These are phyloP conservation scores for Arachnopeziza araneosa DNA, from an alignment of 2,329 filamentous ascomycete species.

Conservation along the genomic window DNA sequence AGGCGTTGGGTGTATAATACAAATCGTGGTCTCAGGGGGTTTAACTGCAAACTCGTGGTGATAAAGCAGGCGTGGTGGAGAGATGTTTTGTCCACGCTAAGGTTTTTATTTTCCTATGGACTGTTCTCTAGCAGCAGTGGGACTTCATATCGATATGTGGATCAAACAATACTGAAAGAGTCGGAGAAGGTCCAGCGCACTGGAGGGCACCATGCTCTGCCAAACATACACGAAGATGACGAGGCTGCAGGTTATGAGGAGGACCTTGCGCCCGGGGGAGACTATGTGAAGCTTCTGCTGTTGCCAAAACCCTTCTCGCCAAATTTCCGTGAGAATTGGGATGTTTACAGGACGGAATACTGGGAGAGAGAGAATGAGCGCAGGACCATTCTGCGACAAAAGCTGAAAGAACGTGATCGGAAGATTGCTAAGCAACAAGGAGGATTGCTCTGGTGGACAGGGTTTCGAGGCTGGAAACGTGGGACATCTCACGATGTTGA, in stretches of 20 bases:
- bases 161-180: slow-evolving; percentile 54
- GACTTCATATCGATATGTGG: slow-evolving; percentile 72
- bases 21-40: slow-evolving; percentile 81
- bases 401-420: slow-evolving; percentile 62
- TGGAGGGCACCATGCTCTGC: slow-evolving; percentile 33
- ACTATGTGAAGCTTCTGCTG: slow-evolving; percentile 85
- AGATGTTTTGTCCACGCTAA: slow-evolving; percentile 66
- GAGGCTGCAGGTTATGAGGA: slow-evolving; percentile 72
- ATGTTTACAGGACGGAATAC: slow-evolving; percentile 87
- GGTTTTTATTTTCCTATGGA: slow-evolving; percentile 73
- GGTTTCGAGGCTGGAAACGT: slow-evolving; percentile 53
- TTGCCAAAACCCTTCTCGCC: slow-evolving; percentile 93
- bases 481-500: slow-evolving; percentile 26
- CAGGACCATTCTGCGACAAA: slow-evolving; percentile 63
- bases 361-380: slow-evolving; percentile 97
- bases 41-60: slow-evolving; percentile 95
- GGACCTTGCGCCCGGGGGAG: slow-evolving; percentile 82
- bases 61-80: slow-evolving; percentile 77
- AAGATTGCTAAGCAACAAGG: slow-evolving; percentile 63
- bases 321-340: slow-evolving; percentile 95
- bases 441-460: slow-evolving; percentile 82
- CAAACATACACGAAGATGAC: slow-evolving; percentile 46
- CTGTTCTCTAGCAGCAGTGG: slow-evolving; percentile 62
- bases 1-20: slow-evolving; percentile 83
- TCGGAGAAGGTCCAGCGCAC: slow-evolving; percentile 54